Percentiles rank a stretch among this genome's conserved stretches.
Conservation (phyloP, 2,329 filamentous ascomycete species). For the Xylaria sp. region DNA sequence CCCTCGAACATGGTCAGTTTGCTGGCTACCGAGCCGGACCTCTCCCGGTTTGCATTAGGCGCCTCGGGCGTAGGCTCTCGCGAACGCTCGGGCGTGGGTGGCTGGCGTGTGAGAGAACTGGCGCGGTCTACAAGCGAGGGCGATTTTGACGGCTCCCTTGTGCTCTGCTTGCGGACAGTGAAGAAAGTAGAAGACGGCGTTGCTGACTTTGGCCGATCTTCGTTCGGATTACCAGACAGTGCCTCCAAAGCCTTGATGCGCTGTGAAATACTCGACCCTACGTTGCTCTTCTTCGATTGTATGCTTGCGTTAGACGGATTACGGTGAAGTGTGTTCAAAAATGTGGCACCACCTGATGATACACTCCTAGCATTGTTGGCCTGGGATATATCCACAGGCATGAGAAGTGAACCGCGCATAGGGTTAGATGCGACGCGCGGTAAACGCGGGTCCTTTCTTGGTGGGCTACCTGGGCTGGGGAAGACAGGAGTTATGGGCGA, state of each 20-base stretch:
- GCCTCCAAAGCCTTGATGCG: conserved; percentile 94
- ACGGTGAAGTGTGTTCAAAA: conserved; percentile 64
- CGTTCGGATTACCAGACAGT: conserved; percentile 63
- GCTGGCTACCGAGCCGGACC: conserved; percentile 66
- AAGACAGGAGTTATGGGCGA: conserved; percentile 80
- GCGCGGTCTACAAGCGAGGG: conserved; percentile 53
- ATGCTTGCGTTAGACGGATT: conserved; percentile 63
- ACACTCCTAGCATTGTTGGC: conserved; percentile 62
- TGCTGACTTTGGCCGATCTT: conserved; percentile 46
- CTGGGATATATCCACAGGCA: conserved; percentile 59
- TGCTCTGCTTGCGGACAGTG: conserved; percentile 55
- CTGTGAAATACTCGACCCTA: conserved; percentile 91
- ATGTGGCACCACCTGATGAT: conserved; percentile 66
- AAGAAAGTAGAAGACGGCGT: conserved; percentile 58
- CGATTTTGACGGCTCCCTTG: conserved; percentile 50
- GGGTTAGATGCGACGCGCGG: conserved; percentile 63
- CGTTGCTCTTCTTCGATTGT: conserved; percentile 78
- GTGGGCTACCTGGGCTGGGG: conserved; percentile 50
- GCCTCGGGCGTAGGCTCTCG: conserved; percentile 43
- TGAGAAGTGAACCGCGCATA: conserved; percentile 58
- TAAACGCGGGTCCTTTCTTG: conserved; percentile 49
- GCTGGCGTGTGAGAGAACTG: conserved; percentile 48
- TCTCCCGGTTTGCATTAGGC: conserved; percentile 51
- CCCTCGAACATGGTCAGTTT: conserved; percentile 67
- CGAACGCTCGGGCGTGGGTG: conserved; percentile 45